These are phyloP conservation scores for Phylloboletellus chloephorus DNA, from an alignment of 1,284 basidiomycete species.

Conservation along the genomic window DNA sequence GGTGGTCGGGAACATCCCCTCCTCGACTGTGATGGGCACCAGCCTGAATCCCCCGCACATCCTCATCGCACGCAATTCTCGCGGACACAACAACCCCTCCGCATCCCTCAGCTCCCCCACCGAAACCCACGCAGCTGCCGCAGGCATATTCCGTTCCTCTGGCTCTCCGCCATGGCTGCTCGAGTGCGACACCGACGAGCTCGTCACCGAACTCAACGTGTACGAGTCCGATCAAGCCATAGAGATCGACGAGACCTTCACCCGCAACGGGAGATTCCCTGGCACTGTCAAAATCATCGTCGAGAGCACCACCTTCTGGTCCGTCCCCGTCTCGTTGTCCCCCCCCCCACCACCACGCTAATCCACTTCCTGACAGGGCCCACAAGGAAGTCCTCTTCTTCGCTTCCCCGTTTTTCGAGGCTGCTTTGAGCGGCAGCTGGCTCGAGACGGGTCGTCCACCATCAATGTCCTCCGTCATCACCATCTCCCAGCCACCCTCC, in stretches of 20 bases:
- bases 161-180: constrained; percentile 71
- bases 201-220: constrained; percentile 59
- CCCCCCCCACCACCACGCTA: constrained; percentile 1
- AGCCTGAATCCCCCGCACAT: constrained; percentile 82
- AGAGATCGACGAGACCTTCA: constrained; percentile 71
- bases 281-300: constrained; percentile 83
- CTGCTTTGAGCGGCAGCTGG: constrained; percentile 76
- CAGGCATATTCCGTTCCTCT: constrained; percentile 73
- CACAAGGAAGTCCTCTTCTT: constrained; percentile 83
- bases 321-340: constrained; percentile 24
- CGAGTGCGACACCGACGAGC: constrained; percentile 64
- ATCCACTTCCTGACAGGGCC: constrained; percentile 45
- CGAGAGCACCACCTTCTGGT: constrained; percentile 80
- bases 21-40: constrained; percentile 43
- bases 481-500: constrained; percentile 67
- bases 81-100: constrained; percentile 64
- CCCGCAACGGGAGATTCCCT: constrained; percentile 56
- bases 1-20: not conserved
- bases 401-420: constrained; percentile 82
- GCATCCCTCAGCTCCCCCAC: constrained; percentile 75
- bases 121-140: constrained; percentile 78
- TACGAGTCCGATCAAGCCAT: constrained; percentile 64
- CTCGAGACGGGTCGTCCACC: constrained; percentile 67
- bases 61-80: constrained; percentile 76
- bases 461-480: constrained; percentile 75